A percentile compares a stretch with the other conserved stretches of the same genome.
Conservation (phyloP, 1,284 basidiomycete species). For the Pyrrhoderma noxium region DNA sequence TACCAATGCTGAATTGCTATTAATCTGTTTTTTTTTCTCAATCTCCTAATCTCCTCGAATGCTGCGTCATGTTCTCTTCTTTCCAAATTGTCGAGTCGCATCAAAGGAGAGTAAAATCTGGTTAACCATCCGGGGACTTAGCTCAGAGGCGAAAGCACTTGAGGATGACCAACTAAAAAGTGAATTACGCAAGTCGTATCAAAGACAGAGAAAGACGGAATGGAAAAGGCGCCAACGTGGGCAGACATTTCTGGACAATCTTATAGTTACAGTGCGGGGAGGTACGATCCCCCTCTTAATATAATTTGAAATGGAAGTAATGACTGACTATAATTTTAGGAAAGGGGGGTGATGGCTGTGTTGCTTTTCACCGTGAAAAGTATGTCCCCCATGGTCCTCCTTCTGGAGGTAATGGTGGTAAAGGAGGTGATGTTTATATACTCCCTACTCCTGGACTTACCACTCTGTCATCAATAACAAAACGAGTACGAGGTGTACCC, state of each 20-base stretch:
- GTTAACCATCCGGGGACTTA: not conserved
- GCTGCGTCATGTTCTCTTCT: slow-evolving; percentile 12
- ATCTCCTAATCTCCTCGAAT: slow-evolving; percentile 7
- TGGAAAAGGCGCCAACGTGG: slow-evolving; percentile 72
- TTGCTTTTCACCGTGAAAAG: slow-evolving; percentile 78
- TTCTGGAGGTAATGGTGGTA: slow-evolving; percentile 85
- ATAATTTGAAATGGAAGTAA: slow-evolving; percentile 17
- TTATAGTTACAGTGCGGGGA: slow-evolving; percentile 68
- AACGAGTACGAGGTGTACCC: slow-evolving; percentile 57
- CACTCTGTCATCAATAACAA: slow-evolving; percentile 66
- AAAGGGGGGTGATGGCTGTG: slow-evolving; percentile 77
- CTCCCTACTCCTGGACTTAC: slow-evolving; percentile 69
- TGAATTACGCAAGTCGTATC: slow-evolving; percentile 10
- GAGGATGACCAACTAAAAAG: not conserved
- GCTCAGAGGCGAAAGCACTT: not conserved
- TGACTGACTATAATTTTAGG: slow-evolving; percentile 51
- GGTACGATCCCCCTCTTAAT: too few species aligned
- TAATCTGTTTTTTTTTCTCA: too few species aligned
- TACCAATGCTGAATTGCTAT: too few species aligned
- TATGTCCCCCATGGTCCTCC: slow-evolving; percentile 76
- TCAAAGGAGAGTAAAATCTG: not conserved
- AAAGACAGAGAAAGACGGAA: slow-evolving; percentile 44
- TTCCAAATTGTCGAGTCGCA: not conserved
- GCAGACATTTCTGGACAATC: slow-evolving; percentile 74
- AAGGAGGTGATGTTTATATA: slow-evolving; percentile 82